A percentile compares a stretch with the other conserved stretches of the same genome.
Evolutionary conservation across 495 filamentous ascomycete genomes (phyloP).

Genomic region (Tuber aestivum): DNA sequence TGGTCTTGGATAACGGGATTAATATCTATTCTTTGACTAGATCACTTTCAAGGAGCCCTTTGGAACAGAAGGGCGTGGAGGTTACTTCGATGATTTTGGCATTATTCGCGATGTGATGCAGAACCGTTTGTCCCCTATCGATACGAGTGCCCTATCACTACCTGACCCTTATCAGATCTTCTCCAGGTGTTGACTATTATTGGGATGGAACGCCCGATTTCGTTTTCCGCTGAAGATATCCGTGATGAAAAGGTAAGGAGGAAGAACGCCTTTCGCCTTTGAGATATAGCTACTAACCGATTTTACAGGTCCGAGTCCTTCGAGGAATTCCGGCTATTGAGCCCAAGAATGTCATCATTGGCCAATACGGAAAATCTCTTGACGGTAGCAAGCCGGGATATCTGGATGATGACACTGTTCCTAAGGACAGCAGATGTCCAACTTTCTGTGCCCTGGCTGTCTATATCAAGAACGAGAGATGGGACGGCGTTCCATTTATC

Average conservation of each 20-base stretch:
- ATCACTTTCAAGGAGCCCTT: constrained; percentile 99
- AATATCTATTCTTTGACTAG: constrained; percentile 42
- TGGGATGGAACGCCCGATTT: constrained; percentile 97
- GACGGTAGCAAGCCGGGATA: constrained; percentile 97
- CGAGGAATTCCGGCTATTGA: constrained; percentile 91
- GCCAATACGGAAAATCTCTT: constrained; percentile 93
- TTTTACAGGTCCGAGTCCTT: constrained; percentile 68
- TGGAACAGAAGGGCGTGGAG: constrained; percentile 96
- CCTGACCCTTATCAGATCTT: constrained; percentile 55
- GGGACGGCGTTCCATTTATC: constrained; percentile 99
- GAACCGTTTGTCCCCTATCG: constrained; percentile 52
- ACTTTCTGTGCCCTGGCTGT: constrained; percentile 96
- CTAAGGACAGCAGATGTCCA: constrained; percentile 92
- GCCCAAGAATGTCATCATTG: constrained; percentile 99
- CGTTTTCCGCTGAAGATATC: constrained; percentile 96
- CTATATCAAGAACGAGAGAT: constrained; percentile 99
- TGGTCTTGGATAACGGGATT: background rate
- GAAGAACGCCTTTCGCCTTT: background rate
- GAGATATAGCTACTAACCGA: background rate
- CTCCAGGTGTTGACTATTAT: constrained; percentile 93
- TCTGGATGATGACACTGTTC: constrained; percentile 97
- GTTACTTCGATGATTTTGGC: constrained; percentile 99
- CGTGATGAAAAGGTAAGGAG: constrained; percentile 88
- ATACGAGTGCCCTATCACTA: background rate
- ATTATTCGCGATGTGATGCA: constrained; percentile 99